A percentile compares a stretch with the other conserved stretches of the same genome.
These are phyloP conservation scores for Colletotrichum phormii DNA, from an alignment of 2,329 filamentous ascomycete species.

Conservation along the genomic window DNA sequence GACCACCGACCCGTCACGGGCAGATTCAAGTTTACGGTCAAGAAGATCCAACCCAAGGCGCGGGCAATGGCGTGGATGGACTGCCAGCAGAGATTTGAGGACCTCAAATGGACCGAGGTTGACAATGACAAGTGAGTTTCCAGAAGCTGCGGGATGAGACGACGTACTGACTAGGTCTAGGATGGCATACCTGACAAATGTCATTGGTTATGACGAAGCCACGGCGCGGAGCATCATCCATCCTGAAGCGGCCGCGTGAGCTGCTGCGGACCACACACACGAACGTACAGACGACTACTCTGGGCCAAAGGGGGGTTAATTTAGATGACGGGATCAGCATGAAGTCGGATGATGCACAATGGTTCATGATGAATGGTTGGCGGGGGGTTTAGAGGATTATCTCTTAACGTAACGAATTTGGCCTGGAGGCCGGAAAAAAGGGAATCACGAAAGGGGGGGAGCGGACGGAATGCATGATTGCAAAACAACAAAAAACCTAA, in stretches of 20 bases:
- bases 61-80: slow-evolving; percentile 76
- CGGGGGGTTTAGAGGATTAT: background rate
- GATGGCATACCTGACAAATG: slow-evolving; percentile 35
- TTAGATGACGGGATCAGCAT: slow-evolving; percentile 8
- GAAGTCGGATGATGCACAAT: background rate
- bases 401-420: slow-evolving; percentile 8
- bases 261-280: background rate
- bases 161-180: slow-evolving; percentile 11
- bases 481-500: background rate
- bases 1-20: slow-evolving; percentile 95
- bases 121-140: slow-evolving; percentile 80
- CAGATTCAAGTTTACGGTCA: slow-evolving; percentile 83
- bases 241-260: slow-evolving; percentile 27
- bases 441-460: slow-evolving; percentile 15
- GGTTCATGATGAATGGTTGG: slow-evolving; percentile 13
- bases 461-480: slow-evolving; percentile 17
- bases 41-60: slow-evolving; percentile 78
- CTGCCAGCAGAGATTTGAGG: slow-evolving; percentile 80
- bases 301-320: background rate
- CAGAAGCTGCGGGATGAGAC: background rate
- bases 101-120: slow-evolving; percentile 75
- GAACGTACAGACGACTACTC: background rate
- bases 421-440: slow-evolving; percentile 16
- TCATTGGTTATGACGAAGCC: slow-evolving; percentile 37
- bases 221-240: slow-evolving; percentile 34